Conservation (phyloP, 73 alveolate species). For the Paramecium primaurelia region DNA sequence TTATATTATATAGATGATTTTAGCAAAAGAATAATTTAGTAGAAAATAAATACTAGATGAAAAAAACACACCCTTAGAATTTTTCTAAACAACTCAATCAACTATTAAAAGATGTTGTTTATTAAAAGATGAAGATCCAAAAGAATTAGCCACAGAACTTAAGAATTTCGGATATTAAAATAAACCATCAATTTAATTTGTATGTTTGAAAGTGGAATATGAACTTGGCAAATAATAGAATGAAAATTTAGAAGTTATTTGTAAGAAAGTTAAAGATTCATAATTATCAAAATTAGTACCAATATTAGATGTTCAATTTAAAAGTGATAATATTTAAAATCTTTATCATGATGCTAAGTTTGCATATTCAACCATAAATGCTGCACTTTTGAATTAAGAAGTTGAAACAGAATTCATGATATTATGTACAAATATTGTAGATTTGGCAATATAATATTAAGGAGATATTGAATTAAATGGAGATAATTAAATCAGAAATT, state of each 20-base stretch:
- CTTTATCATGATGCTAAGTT: neutral
- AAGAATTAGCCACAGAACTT: neutral
- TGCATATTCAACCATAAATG: neutral
- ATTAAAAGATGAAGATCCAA: neutral
- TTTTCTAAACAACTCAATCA: neutral
- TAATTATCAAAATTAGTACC: neutral
- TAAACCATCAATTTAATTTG: neutral
- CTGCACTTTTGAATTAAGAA: neutral
- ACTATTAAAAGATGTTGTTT: neutral
- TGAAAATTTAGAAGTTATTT: neutral
- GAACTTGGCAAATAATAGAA: neutral
- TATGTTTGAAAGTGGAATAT: neutral
- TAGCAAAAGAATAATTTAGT: neutral
- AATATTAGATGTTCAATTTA: neutral
- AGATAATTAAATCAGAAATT: neutral
- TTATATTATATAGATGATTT: neutral
- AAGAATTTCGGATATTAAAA: neutral
- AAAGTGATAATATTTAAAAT: neutral
- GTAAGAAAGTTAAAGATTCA: neutral
- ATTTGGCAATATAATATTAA: neutral
- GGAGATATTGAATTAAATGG: neutral
- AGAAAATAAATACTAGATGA: neutral
- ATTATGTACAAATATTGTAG: neutral
- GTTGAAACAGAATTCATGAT: neutral
- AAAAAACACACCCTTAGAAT: neutral